phyloP scores from a whole-genome alignment of 805 yeast species.

The Barnettozyma sucrosica region DNA sequence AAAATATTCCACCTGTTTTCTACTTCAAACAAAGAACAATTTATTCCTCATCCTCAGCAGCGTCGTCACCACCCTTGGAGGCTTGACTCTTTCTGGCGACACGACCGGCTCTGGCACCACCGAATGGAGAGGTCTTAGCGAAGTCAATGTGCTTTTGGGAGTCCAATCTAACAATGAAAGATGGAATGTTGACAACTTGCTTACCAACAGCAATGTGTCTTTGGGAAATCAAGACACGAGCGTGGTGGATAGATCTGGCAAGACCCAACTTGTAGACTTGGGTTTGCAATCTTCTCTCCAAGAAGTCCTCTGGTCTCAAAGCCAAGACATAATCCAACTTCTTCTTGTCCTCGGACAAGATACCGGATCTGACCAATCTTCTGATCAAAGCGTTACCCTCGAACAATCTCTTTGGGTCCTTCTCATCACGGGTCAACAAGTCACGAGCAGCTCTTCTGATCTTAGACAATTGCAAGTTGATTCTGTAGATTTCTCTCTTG shows the following conservation, averaged over 20 bases:
- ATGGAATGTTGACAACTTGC: conserved; percentile 97
- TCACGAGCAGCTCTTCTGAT: conserved; percentile 99
- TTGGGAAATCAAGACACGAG: conserved; percentile 97
- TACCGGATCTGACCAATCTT: conserved; percentile 99
- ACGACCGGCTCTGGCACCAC: conserved; percentile 99
- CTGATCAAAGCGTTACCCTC: conserved; percentile 99
- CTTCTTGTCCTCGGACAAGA: conserved; percentile 98
- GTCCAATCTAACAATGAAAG: conserved; percentile 99
- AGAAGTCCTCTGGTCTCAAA: conserved; percentile 96
- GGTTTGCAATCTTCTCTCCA: conserved; percentile 99
- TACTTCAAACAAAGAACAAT: conserved; percentile 19
- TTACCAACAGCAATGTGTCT: conserved; percentile 99
- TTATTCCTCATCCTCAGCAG: conserved; percentile 75
- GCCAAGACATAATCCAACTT: conserved; percentile 99
- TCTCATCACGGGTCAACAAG: conserved; percentile 98
- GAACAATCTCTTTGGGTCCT: conserved; percentile 99
- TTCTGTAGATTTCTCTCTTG: conserved; percentile 99
- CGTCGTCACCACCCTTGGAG: conserved; percentile 47
- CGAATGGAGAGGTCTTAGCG: conserved; percentile 98
- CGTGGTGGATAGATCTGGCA: conserved; percentile 99
- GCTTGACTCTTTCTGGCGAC: conserved; percentile 78
- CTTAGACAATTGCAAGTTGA: conserved; percentile 98
- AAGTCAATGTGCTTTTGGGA: conserved; percentile 99
- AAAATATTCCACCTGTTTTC: background rate
- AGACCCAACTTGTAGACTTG: conserved; percentile 99